Base-by-base conservation (phyloP, 108 stramenopile species). In the Bacterosira constricta region DNA sequence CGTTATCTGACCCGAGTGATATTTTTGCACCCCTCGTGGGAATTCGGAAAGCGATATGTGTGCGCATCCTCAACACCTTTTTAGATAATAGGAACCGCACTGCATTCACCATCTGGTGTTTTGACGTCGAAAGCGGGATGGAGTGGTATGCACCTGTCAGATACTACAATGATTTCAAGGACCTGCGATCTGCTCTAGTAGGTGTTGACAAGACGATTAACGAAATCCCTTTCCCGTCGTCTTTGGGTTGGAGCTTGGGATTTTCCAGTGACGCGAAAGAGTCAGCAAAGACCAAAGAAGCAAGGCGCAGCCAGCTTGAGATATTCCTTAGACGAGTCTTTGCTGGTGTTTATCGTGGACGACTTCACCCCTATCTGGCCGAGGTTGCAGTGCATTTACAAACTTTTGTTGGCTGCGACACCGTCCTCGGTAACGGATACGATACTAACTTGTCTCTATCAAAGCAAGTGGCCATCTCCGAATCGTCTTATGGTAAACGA, bases 61-160 rank as follows among this genome's bases (percentile, higher is more conserved):
- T 89, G 15, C 83, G 90, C 6, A 89, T 95, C 29, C 69, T 95
- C 27, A 88, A 92, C 65, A 72, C 68, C 25, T 91, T 90, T 72
- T 37, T 85, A 30, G 91, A 95, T 50, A 79, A 64, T 15, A 45
- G 45, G 32, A 81, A 73, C 49, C 77, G 82, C 11, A 80, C 79
- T 11, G 94, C 91, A 20, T 95, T 87, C 52, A 89, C 91, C 13
- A 92, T 95, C 38, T 92, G 89, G 88, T 87, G 87, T 9, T 89
- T 83, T 66, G 94, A 95, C 60, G 77, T 85, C 1, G 94, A 95
- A 63, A 77, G 84, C 32, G 88, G 84, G 8, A 58, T 63, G 35
- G 94, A 95, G 58, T 95, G 90, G 90, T 95, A 89, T 71, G 94
- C 94, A 18, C 94, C 94, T 2, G 79, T 90, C 38, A 77, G 94